phyloP scores from a whole-genome alignment of 345 rosid genomes.

The Triadica sebifera region DNA sequence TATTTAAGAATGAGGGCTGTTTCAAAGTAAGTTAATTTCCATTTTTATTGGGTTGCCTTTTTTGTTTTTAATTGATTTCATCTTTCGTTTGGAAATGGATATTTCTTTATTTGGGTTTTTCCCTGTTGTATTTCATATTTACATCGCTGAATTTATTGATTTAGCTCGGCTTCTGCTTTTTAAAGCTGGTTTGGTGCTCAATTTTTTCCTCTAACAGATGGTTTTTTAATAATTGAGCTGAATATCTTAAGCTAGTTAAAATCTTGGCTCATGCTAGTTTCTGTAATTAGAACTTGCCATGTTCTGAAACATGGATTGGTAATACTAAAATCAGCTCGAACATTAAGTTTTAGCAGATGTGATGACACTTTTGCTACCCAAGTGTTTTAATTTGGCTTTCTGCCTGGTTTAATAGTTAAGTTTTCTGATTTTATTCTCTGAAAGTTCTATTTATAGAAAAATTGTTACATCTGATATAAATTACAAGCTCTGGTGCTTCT shows the following conservation, averaged over 20 bases:
- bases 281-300: background rate
- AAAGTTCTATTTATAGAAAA: slow-evolving; percentile 29
- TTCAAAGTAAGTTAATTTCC: slow-evolving; percentile 34
- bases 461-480: background rate
- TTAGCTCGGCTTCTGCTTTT: background rate
- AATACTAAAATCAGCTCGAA: too few species aligned
- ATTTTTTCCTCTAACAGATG: background rate
- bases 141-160: background rate
- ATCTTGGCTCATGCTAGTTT: background rate
- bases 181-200: background rate
- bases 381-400: background rate
- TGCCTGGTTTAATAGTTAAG: background rate
- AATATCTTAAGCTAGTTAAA: background rate
- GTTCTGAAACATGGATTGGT: background rate
- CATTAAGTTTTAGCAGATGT: background rate
- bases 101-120: background rate
- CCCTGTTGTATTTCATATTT: too few species aligned
- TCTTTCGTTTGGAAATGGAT: background rate
- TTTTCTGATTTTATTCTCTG: slow-evolving; percentile 13
- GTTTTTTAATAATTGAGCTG: background rate
- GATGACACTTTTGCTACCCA: background rate
- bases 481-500: background rate
- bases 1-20: slow-evolving; percentile 27
- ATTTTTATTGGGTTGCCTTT: background rate
- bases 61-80: background rate